Conservation (phyloP, 345 rosid genomes). For the Eucalyptus dawsonii region DNA sequence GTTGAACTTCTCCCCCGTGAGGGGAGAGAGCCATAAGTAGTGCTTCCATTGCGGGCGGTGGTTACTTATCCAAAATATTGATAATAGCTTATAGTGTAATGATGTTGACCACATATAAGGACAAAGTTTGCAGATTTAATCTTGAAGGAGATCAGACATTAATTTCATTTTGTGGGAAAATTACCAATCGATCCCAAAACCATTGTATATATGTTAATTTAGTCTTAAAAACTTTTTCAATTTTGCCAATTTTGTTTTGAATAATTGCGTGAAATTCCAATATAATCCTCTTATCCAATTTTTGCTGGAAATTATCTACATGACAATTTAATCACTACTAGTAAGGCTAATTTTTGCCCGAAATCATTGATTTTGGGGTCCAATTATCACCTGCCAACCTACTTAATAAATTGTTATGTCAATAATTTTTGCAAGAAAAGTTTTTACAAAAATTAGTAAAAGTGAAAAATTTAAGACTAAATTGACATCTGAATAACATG, state of each 20-base stretch:
- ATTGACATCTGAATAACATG: fast-evolving
- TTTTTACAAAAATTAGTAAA: too few species aligned
- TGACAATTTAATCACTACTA: background rate
- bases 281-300: background rate
- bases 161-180: background rate
- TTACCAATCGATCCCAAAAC: background rate
- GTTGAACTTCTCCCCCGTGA: too few species aligned
- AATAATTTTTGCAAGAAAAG: fast-evolving
- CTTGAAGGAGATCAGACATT: background rate
- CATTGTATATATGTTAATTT: fast-evolving
- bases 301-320: fast-evolving
- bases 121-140: background rate
- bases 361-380: fast-evolving
- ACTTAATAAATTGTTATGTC: background rate
- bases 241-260: background rate
- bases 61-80: background rate
- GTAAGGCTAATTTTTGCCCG: fast-evolving
- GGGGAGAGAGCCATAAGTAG: too few species aligned
- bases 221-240: fast-evolving
- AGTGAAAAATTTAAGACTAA: too few species aligned
- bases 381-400: background rate
- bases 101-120: background rate
- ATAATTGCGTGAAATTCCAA: fast-evolving
- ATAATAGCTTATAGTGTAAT: background rate
- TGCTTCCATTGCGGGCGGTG: fast-evolving